Evolutionary conservation across 2,329 filamentous ascomycete genomes (phyloP).

Genomic region (Aspergillus amoenus): DNA sequence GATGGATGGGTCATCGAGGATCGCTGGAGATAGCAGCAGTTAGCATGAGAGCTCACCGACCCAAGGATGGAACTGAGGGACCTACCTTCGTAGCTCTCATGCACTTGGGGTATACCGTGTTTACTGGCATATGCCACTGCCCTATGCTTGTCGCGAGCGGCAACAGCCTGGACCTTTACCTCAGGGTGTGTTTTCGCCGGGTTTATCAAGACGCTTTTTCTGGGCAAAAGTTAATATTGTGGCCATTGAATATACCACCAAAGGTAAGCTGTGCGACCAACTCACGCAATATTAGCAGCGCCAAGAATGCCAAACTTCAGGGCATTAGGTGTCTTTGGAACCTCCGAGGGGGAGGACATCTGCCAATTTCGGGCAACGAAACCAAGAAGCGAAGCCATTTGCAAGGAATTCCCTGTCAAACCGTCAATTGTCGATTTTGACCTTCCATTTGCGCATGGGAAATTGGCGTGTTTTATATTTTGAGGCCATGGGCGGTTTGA

Average conservation of each 20-base stretch:
- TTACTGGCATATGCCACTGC: conserved; percentile 53
- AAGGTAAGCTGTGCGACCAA: not conserved
- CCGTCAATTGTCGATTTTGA: not conserved
- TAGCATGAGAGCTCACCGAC: not conserved
- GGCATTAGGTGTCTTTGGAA: conserved; percentile 9
- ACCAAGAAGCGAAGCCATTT: not conserved
- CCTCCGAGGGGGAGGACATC: not conserved
- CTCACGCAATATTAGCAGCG: conserved; percentile 22
- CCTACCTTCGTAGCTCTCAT: not conserved
- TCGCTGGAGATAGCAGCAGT: conserved; percentile 5
- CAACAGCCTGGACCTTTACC: conserved; percentile 54
- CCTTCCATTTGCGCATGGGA: not conserved
- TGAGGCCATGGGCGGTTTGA: not conserved
- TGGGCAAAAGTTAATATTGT: not conserved
- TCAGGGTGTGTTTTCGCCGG: conserved; percentile 56
- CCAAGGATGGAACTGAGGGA: not conserved
- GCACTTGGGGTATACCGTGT: conserved; percentile 48
- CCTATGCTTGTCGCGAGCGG: conserved; percentile 50
- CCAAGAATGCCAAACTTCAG: conserved; percentile 22
- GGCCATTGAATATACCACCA: not conserved
- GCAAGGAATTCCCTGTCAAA: not conserved
- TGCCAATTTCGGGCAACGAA: not conserved
- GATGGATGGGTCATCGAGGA: conserved; percentile 31
- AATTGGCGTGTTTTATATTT: not conserved
- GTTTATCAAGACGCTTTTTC: conserved; percentile 30